These are phyloP conservation scores for Microthlaspi erraticum DNA, from an alignment of 345 rosid species.

Conservation along the genomic window DNA sequence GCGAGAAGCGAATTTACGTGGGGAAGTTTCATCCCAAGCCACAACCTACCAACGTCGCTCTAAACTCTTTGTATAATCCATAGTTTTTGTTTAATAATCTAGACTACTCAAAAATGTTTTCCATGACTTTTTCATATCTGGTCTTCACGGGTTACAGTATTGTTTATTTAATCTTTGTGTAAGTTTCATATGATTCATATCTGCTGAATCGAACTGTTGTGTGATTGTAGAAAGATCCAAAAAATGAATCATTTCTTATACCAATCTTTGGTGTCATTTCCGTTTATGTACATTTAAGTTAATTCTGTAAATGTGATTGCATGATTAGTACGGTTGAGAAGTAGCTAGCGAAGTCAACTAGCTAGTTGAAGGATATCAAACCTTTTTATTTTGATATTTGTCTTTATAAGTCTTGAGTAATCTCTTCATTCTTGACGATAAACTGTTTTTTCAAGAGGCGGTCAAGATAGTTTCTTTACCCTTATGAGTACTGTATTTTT, in stretches of 20 bases:
- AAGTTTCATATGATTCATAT: background rate
- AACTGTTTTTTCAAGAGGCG: background rate
- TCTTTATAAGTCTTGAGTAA: too few relatives aligned
- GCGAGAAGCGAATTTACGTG: slow-evolving; percentile 41
- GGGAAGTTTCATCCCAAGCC: slow-evolving; percentile 38
- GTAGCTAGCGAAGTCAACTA: slow-evolving; percentile 24
- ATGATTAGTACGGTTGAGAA: background rate
- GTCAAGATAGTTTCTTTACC: background rate
- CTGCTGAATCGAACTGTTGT: background rate
- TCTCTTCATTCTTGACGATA: too few relatives aligned
- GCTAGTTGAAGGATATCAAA: slow-evolving; percentile 24
- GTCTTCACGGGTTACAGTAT: background rate
- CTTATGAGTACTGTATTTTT: background rate
- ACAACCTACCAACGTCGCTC: slow-evolving; percentile 38
- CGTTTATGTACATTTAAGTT: slow-evolving; percentile 22
- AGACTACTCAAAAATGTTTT: too few relatives aligned
- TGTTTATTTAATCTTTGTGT: slow-evolving; percentile 2
- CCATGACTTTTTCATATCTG: background rate
- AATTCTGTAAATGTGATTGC: slow-evolving; percentile 14
- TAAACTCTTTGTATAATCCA: slow-evolving; percentile 14
- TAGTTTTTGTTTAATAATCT: too few relatives aligned
- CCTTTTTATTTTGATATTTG: too few relatives aligned
- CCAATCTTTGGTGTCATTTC: background rate
- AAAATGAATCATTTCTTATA: background rate
- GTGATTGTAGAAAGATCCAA: slow-evolving; percentile 12